Evolutionary conservation across 768 basidiomycete genomes (phyloP), one percentile per base, ranked within the genome.

Genomic region (Naganishia randhawae): DNA sequence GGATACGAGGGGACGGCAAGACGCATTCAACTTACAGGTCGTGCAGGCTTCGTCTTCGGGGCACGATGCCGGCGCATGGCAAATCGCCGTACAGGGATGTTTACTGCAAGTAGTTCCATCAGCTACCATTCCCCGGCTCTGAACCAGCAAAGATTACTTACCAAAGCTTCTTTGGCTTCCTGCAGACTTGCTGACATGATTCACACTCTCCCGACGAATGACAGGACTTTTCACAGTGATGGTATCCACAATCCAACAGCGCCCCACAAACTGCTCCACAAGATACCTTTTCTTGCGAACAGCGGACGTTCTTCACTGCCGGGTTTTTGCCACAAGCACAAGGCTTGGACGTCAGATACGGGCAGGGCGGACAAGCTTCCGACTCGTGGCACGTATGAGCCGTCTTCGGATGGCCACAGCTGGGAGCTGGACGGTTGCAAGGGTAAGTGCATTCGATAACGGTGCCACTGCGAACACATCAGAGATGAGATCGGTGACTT

Each of bases 261-360:
- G 87, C 88, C 31, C 32, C 54, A 35, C 96, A 99, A 2, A 83
- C 79, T 29, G 82, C 85, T 9, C 95, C 96, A 76, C 96, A 99
- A 0, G 85, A 87, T 7, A 99, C 88, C 74, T 87, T 89, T 74
- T 90, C 89, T 74, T 89, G 85, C 1, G 92, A 90, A 77, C 96
- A 99, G 39, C 86, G 83, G 13, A 93, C 84, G 74, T 97, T 91
- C 51, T 83, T 84, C 3, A 98, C 83, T 41, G 80, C 80, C 75
- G 87, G 89, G 84, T 94, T 92, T 29, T 80, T 79, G 27, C 92
- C 91, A 76, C 96, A 99, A 0, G 90, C 91, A 77, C 96, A 99
- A 8, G 76, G 73, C 77, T 92, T 93, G 31, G 82, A 83, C 0
- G 89, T 87, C 50, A 99, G 81, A 77, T 86, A 88, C 1, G 89